Base-by-base conservation (phyloP, 768 basidiomycete genomes). In the Psilocybe cyanescens region DNA sequence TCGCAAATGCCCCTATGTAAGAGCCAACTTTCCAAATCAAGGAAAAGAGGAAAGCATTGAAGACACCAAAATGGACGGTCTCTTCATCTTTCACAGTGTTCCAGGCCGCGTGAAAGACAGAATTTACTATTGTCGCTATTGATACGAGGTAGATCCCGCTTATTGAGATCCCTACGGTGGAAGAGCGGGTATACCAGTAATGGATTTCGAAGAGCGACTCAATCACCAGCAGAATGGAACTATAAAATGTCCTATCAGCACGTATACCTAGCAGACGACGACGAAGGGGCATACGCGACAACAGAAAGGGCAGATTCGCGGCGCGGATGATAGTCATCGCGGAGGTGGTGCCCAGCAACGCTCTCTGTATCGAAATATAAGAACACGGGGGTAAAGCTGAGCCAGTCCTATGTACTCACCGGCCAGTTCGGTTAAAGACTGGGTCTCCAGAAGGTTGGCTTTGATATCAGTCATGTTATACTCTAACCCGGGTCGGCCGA, bases 181-280 rank as follows among this genome's bases (percentile, higher is more conserved):
- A 71, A 11, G 65, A 70, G n/a, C 73, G 69, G 0, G 73, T 74
- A 54, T 68, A 77, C 78, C 77, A 78, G 58, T 77, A 79, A 47
- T 68, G 60, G 24, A 69, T 31, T n/a, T 67, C 51, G 5, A 75
- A 60, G 35, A 68, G 1, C 7, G 45, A 48, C 4, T 49, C 48
- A n/a, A 66, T 4, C 16, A 59, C 8, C n/a, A 46, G 30, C n/a
- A 72, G 30, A 11, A 53, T 39, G 3, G 35, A 3, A 9, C 74
- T 76, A 55, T n/a, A 14, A 24, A 8, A 19, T 1, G 28, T 30
- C 33, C 11, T 35, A 35, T 49, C 1, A 44, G 30, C 30, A 41
- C 14, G 2, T n/a, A 19, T 11, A 24, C 1, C 6, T 0, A 73
- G 73, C 51, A 35, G 28, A 31, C 4, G 28, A 19, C n/a, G 1